Evolutionary conservation across 2,329 filamentous ascomycete species (phyloP).

Genomic region (Cladosporium halotolerans): DNA sequence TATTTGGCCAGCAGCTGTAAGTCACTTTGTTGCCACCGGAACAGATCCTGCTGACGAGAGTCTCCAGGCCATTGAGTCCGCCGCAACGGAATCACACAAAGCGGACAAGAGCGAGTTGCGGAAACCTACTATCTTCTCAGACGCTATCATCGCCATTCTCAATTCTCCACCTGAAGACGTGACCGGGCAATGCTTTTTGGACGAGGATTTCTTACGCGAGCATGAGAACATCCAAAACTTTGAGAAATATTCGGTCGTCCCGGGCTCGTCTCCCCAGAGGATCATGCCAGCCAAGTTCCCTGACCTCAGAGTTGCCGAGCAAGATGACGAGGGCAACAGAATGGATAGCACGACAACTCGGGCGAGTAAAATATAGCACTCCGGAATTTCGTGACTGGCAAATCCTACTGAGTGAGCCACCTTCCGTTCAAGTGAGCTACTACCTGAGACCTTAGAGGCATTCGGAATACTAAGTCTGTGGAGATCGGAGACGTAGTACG

Average conservation of each 20-base stretch:
- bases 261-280: slow-evolving; percentile 57
- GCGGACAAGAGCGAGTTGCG: slow-evolving; percentile 30
- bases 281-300: slow-evolving; percentile 73
- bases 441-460: no score
- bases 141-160: slow-evolving; percentile 70
- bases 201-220: slow-evolving; percentile 72
- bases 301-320: slow-evolving; percentile 65
- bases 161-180: slow-evolving; percentile 52
- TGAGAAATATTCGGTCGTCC: slow-evolving; percentile 62
- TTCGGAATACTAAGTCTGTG: no score
- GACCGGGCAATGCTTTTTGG: slow-evolving; percentile 66
- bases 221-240: slow-evolving; percentile 64
- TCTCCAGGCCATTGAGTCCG: slow-evolving; percentile 62
- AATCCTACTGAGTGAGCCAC: no score
- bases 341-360: slow-evolving; percentile 55
- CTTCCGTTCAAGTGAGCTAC: no score
- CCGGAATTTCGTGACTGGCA: no score
- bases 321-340: slow-evolving; percentile 70
- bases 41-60: background rate
- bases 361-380: slow-evolving; percentile 19
- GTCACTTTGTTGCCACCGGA: slow-evolving; percentile 23
- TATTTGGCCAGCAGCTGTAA: slow-evolving; percentile 72
- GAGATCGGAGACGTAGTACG: no score
- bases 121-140: slow-evolving; percentile 62
- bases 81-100: slow-evolving; percentile 55